phyloP scores from a whole-genome alignment of 2,329 filamentous ascomycete species.

The Neophaeococcomyces mojaviensis region DNA sequence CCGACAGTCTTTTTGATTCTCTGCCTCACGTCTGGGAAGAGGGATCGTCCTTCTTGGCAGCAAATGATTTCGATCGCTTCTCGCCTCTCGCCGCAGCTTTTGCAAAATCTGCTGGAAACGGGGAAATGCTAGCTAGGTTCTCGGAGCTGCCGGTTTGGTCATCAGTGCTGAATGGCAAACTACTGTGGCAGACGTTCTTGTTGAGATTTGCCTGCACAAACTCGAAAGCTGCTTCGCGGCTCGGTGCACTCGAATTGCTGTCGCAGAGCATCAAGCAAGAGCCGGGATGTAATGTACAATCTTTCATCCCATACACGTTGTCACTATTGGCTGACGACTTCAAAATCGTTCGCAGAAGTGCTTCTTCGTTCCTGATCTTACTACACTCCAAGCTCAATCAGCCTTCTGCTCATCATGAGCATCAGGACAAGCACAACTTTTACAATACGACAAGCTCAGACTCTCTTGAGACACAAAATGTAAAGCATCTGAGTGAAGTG shows the following conservation, averaged over 20 bases:
- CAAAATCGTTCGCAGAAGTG: slow-evolving; percentile 66
- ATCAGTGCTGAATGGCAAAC: slow-evolving; percentile 10
- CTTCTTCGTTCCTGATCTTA: slow-evolving; percentile 27
- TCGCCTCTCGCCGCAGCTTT: slow-evolving; percentile 33
- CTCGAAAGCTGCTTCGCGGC: slow-evolving; percentile 45
- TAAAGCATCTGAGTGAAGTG: slow-evolving; percentile 42
- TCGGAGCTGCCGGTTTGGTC: slow-evolving; percentile 31
- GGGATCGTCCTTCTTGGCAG: slow-evolving; percentile 32
- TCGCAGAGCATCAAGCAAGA: slow-evolving; percentile 48
- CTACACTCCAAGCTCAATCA: neutral
- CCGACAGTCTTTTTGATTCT: slow-evolving; percentile 29
- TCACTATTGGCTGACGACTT: slow-evolving; percentile 67
- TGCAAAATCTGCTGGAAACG: slow-evolving; percentile 27
- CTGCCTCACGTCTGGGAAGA: slow-evolving; percentile 24
- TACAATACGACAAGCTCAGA: neutral
- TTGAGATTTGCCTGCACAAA: slow-evolving; percentile 14
- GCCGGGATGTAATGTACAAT: slow-evolving; percentile 61
- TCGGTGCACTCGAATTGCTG: slow-evolving; percentile 32
- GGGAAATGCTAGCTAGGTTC: slow-evolving; percentile 29
- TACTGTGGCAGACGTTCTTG: slow-evolving; percentile 16
- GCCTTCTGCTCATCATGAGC: slow-evolving; percentile 40
- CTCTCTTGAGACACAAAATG: neutral
- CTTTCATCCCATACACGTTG: slow-evolving; percentile 73
- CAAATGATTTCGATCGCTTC: slow-evolving; percentile 28
- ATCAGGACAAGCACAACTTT: neutral